Evolutionary conservation across 139 green algal genomes (phyloP), one percentile per base, ranked within the genome.

Genomic region (Chlamydomonas applanata): DNA sequence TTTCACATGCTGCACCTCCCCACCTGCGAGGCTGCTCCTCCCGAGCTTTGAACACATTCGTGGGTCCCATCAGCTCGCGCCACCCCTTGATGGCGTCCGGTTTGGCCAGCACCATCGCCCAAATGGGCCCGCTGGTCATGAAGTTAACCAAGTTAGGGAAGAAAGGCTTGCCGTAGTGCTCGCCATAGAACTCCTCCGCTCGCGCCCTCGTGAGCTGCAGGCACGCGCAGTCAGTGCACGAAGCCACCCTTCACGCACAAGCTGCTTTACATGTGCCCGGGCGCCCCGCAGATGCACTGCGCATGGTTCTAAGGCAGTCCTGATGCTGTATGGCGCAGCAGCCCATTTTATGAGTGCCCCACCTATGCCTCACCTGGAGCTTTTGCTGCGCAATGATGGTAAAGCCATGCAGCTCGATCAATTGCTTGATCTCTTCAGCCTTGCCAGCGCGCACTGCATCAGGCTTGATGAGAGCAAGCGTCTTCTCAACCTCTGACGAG

Each of bases 151-250:
- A 80, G 2, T 79, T 85, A 5, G 62, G 62, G 57, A 90, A 94
- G 82, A 95, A 97, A 1, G 77, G 53, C 74, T 94, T 94, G 30
- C 86, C 90, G 22, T 85, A 75, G 76, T 95, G 92, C 77, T 95
- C 90, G 24, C n/a, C 79, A 79, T 95, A 97, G 79, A 97, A 97
- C 63, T 94, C 87, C 76, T 91, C 83, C 16, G 88, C 91, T 1
- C 80, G 63, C 13, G 35, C 25, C 33, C n/a, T 27, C 0, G 79
- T 91, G 13, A 93, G 78, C 91, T 92, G 82, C 72, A 56, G 69
- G n/a, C 24, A 35, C 25, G 27, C 44, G 36, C 54, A 46, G 4
- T 11, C 4, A 19, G 9, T 27, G 54, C 13, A 61, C 36, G n/a
- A 72, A 62, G 27, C 24, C 24, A 36, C 13, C 34, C 4, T 9